Evolutionary conservation across 352 stramenopile genomes (phyloP), one percentile per base, ranked within the genome.

Genomic region (Phytopythium chamaehyphon): DNA sequence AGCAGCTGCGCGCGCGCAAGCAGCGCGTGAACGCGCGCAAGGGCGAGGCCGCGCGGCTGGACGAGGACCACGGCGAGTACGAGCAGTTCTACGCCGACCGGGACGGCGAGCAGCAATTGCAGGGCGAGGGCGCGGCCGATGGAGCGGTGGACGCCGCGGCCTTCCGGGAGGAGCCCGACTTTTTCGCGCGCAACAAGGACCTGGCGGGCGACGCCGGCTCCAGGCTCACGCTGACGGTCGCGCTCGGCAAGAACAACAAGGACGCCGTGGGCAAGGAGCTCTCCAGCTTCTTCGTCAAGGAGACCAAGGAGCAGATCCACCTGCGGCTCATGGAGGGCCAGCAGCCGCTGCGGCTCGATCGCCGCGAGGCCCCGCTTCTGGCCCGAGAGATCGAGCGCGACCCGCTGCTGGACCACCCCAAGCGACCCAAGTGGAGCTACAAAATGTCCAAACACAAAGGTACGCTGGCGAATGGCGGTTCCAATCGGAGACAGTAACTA

Each of bases 271-370:
- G 80, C 22, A 93, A 91, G 57, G 75, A 93, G 57, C 69, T 93
- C 12, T 91, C 83, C 37, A 88, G 77, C 51, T 93, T 87, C 52
- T 93, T 93, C 35, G 83, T 91, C 16, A 93, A 90, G 47, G 83
- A 93, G 60, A 89, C 80, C 22, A 90, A 91, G 54, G 83, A 93
- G 64, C 80, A 93, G 59, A 90, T 93, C 43, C 80, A 93, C 46
- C 28, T 91, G 63, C 75, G 83, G 45, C 73, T 93, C 18, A 89
- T 91, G 80, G 83, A 93, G 59, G 83, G 83, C 23, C 83, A 93
- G 48, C 52, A 77, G 39, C 73, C 80, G 35, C 48, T 93, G 42
- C 69, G 87, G 42, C 49, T 90, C 37, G 49, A 54, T 6, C 73
- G 72, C 37, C 74, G 83, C 40, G 61, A 61, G 54, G 77, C 66